phyloP scores from a whole-genome alignment of 169 alveolate genomes.

The Plasmodium vivax region DNA sequence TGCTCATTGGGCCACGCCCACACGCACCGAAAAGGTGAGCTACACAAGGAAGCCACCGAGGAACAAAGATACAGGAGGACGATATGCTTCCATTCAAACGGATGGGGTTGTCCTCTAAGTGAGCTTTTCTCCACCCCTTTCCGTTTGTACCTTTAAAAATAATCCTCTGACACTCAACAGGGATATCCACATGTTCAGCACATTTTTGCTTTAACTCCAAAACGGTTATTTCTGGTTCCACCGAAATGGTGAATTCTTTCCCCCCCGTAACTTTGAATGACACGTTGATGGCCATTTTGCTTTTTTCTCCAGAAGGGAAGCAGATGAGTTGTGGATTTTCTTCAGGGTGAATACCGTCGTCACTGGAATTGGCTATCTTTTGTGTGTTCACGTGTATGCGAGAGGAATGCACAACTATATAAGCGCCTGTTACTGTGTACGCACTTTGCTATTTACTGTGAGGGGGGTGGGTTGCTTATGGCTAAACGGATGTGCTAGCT shows the following conservation, averaged over 20 bases:
- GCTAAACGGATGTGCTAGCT: not conserved
- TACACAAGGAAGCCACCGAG: not conserved
- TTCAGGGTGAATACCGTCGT: not conserved
- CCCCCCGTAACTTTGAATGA: constrained; percentile 89
- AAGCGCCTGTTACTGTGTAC: not conserved
- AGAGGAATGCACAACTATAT: not conserved
- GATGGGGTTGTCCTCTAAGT: not conserved
- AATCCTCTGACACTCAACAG: constrained; percentile 85
- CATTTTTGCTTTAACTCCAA: constrained; percentile 84
- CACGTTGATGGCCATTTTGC: constrained; percentile 71
- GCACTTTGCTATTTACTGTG: not conserved
- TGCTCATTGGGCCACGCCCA: not conserved
- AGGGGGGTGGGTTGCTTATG: not conserved
- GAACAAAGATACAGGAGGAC: not conserved
- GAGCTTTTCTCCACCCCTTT: not conserved
- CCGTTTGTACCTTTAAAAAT: constrained; percentile 85
- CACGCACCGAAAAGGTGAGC: not conserved
- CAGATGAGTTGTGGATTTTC: not conserved
- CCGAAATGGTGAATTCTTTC: constrained; percentile 79
- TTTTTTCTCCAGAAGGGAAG: not conserved
- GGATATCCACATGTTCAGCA: constrained; percentile 81
- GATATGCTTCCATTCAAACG: not conserved
- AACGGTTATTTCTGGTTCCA: constrained; percentile 80
- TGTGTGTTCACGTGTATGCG: not conserved
- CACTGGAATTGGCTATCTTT: not conserved